Percentiles rank a stretch among this genome's conserved stretches.
Conservation (phyloP, 306 rosid species). For the Trichosanthes cucumerina region DNA sequence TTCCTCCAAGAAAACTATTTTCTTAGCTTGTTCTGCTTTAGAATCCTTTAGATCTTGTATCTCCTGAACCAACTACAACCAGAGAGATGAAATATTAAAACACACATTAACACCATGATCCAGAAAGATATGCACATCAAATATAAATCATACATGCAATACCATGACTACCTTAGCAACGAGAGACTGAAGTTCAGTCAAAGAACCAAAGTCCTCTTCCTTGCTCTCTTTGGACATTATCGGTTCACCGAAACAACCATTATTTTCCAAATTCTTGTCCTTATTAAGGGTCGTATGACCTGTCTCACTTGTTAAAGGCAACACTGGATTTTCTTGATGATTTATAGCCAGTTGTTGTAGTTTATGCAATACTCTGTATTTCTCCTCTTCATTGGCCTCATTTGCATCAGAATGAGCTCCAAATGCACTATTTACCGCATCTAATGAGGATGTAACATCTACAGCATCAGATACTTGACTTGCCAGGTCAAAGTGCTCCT, state of each 20-base stretch:
- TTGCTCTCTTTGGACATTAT: conserved; percentile 17
- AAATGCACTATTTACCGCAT: conserved; percentile 23
- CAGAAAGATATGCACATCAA: background rate
- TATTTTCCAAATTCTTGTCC: background rate
- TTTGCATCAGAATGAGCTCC: conserved; percentile 19
- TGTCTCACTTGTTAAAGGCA: conserved; percentile 11
- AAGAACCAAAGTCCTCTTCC: conserved; percentile 19
- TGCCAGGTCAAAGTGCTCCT: conserved; percentile 9
- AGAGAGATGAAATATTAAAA: background rate
- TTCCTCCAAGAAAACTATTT: conserved; percentile 32
- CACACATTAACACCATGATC: background rate
- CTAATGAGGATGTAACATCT: conserved; percentile 23
- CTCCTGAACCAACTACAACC: conserved; percentile 40
- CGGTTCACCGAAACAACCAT: background rate
- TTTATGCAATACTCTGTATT: conserved; percentile 27
- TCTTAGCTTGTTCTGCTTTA: conserved; percentile 24
- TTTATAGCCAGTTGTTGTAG: conserved; percentile 38
- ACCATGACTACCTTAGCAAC: conserved; percentile 28
- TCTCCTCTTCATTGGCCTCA: conserved; percentile 29
- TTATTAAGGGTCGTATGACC: background rate
- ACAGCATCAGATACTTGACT: conserved; percentile 22
- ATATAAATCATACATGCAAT: background rate
- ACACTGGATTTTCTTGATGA: conserved; percentile 14
- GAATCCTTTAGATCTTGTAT: conserved; percentile 35
- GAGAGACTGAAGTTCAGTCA: conserved; percentile 14